These are phyloP conservation scores for Pestalotiopsis sp. DNA, from an alignment of 2,329 filamentous ascomycete genomes.

Conservation along the genomic window DNA sequence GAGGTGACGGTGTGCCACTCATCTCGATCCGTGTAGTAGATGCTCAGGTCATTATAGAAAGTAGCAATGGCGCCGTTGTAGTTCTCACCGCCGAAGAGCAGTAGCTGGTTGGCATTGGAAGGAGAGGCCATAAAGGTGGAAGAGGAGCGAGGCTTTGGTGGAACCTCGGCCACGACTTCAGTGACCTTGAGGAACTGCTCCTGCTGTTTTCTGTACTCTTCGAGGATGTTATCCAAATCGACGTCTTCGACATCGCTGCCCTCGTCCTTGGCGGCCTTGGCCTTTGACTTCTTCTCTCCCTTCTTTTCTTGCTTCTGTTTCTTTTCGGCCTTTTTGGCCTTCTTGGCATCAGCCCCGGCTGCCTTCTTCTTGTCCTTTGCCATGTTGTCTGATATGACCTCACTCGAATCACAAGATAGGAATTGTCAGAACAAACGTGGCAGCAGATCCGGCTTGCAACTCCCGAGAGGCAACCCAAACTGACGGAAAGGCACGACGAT, in stretches of 20 bases:
- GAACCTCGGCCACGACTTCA: constrained; percentile 68
- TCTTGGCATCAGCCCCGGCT: constrained; percentile 40
- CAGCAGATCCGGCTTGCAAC: background rate
- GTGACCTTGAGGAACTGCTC: constrained; percentile 94
- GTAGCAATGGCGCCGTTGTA: constrained; percentile 87
- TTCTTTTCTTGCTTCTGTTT: constrained; percentile 84
- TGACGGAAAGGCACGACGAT: background rate
- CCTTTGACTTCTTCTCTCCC: constrained; percentile 80
- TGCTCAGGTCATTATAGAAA: constrained; percentile 66
- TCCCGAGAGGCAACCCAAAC: background rate
- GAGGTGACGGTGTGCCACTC: constrained; percentile 90
- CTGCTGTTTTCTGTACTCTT: constrained; percentile 89
- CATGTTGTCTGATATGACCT: constrained; percentile 30
- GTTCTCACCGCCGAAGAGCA: constrained; percentile 93
- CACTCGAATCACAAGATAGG: background rate
- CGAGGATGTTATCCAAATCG: constrained; percentile 89
- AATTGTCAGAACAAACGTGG: background rate
- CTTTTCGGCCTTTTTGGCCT: constrained; percentile 58
- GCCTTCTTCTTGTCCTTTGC: constrained; percentile 47
- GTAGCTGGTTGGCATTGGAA: constrained; percentile 80
- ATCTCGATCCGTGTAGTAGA: constrained; percentile 78
- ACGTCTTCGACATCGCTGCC: constrained; percentile 91
- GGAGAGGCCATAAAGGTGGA: constrained; percentile 83
- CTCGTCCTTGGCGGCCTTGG: constrained; percentile 66
- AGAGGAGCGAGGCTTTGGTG: constrained; percentile 77